Evolutionary conservation across 1,139 yeast species (phyloP).

Genomic region (Suhomyces maxii): DNA sequence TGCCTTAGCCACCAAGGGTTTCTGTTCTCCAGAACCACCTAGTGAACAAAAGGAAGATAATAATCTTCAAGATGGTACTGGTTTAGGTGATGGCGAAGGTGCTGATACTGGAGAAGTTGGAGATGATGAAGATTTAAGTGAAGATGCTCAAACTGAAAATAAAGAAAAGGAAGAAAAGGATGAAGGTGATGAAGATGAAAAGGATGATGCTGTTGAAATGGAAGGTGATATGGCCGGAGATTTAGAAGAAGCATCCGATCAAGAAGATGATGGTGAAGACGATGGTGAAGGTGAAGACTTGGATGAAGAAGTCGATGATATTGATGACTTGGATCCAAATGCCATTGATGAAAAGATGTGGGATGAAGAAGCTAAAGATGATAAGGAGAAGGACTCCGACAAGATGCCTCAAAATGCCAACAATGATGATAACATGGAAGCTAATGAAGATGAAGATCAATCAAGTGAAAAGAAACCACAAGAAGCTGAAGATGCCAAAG

Average conservation of each 20-base stretch:
- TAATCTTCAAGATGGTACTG: conserved; percentile 85
- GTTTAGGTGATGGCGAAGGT: conserved; percentile 95
- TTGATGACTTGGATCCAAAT: conserved; percentile 90
- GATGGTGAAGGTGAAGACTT: conserved; percentile 59
- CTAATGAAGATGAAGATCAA: conserved; percentile 53
- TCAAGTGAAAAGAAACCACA: conserved; percentile 30
- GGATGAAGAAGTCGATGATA: conserved; percentile 88
- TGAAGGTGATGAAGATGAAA: conserved; percentile 57
- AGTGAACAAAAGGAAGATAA: conserved; percentile 62
- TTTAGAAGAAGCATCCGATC: conserved; percentile 75
- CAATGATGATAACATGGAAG: conserved; percentile 62
- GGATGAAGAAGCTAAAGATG: conserved; percentile 88
- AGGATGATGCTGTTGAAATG: conserved; percentile 86
- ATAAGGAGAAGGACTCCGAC: conserved; percentile 73
- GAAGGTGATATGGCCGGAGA: conserved; percentile 98
- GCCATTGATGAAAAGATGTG: conserved; percentile 98
- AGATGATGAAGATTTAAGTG: conserved; percentile 88
- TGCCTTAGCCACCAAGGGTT: conserved; percentile 77
- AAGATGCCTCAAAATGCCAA: conserved; percentile 57
- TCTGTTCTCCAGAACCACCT: conserved; percentile 89
- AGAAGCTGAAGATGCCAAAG: conserved; percentile 18
- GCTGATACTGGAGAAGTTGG: conserved; percentile 83
- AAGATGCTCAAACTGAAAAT: conserved; percentile 84
- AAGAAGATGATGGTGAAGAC: conserved; percentile 59
- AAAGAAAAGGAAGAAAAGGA: conserved; percentile 70